Conservation (phyloP, 1,139 yeast genomes). For the Wickerhamomyces sp. region DNA sequence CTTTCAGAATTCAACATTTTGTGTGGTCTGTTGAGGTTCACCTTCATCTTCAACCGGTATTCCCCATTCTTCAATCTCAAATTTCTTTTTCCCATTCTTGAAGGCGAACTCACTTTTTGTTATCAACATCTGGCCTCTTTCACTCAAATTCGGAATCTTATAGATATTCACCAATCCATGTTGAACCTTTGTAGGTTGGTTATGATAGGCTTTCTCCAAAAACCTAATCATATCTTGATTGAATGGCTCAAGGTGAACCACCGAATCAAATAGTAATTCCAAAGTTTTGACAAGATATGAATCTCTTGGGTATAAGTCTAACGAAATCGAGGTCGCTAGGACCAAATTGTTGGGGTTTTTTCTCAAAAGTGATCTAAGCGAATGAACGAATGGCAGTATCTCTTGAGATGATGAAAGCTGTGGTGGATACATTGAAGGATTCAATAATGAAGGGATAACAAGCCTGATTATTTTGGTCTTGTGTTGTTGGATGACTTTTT, state of each 20-base stretch:
- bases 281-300: constrained; percentile 44
- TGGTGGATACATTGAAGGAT: constrained; percentile 73
- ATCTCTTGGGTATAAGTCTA: constrained; percentile 62
- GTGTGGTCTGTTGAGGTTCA: constrained; percentile 21
- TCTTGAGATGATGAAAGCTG: constrained; percentile 41
- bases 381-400: constrained; percentile 58
- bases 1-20: constrained; percentile 19
- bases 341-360: constrained; percentile 39
- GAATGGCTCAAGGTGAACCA: constrained; percentile 77
- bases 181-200: constrained; percentile 69
- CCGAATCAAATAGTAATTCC: constrained; percentile 63
- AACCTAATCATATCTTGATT: constrained; percentile 66
- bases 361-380: constrained; percentile 51
- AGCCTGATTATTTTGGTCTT: constrained; percentile 52
- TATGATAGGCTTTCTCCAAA: constrained; percentile 62
- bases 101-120: constrained; percentile 79
- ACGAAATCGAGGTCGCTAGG: constrained; percentile 51
- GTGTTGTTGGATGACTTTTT: constrained; percentile 36
- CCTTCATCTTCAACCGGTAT: constrained; percentile 77
- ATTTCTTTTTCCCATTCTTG: constrained; percentile 74
- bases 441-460: constrained; percentile 69
- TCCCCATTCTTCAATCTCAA: constrained; percentile 89
- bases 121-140: constrained; percentile 71
- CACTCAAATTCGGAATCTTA: constrained; percentile 65
- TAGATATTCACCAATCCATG: constrained; percentile 82